A percentile compares a stretch with the other conserved stretches of the same genome.
Evolutionary conservation across 2,329 filamentous ascomycete genomes (phyloP).

Genomic region (Monosporascus sp.): DNA sequence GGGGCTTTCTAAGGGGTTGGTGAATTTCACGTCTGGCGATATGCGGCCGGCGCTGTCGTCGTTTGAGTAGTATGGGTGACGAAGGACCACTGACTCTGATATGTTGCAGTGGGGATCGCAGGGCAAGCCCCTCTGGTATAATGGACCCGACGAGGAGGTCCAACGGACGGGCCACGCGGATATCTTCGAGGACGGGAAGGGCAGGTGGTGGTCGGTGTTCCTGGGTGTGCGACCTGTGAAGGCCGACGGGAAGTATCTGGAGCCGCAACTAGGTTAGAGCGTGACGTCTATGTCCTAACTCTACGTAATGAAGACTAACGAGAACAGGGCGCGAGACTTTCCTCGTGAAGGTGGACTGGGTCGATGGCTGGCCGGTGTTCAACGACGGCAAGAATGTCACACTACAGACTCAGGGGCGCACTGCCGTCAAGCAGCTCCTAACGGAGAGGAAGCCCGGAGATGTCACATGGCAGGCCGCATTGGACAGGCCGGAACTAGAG

Average conservation of each 20-base stretch:
- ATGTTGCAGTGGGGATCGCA: conserved; percentile 36
- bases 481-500: conserved; percentile 24
- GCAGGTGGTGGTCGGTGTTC: conserved; percentile 43
- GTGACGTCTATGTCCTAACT: no score
- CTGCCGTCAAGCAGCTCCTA: conserved; percentile 11
- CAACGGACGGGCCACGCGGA: conserved; percentile 46
- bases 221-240: conserved; percentile 37
- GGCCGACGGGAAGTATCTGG: conserved; percentile 22
- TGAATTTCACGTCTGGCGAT: no score
- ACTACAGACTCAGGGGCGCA: conserved; percentile 28
- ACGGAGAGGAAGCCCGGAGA: conserved; percentile 26
- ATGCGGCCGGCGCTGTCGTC: no score
- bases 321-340: conserved; percentile 41
- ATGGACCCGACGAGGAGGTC: conserved; percentile 40
- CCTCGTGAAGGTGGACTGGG: conserved; percentile 43
- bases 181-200: conserved; percentile 37
- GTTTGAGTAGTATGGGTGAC: no score
- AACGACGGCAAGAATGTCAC: conserved; percentile 40
- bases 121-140: conserved; percentile 38
- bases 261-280: conserved; percentile 35
- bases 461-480: conserved; percentile 27
- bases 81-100: no score
- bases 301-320: background rate
- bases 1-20: no score
- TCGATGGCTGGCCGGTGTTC: conserved; percentile 46